A percentile compares a stretch with the other conserved stretches of the same genome.
Evolutionary conservation across 148 eudicot genomes (phyloP).

Genomic region (Chenopodium album): DNA sequence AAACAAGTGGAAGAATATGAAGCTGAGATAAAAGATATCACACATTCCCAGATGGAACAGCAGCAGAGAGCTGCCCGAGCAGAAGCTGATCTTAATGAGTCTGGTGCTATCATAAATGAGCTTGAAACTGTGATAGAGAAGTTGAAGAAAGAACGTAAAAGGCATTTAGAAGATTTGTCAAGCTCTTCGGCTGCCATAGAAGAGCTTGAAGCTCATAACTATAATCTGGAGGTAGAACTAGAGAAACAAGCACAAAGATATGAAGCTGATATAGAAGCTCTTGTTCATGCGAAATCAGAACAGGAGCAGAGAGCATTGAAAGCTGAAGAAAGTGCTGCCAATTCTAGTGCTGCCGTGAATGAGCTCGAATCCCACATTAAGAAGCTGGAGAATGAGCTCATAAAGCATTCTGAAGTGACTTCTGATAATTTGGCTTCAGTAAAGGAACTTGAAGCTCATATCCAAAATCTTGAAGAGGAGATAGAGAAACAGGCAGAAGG

Average conservation of each 20-base stretch:
- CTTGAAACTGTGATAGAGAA: slow-evolving; percentile 28
- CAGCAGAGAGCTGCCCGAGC: slow-evolving; percentile 33
- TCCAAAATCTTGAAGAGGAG: slow-evolving; percentile 61
- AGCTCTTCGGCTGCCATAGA: slow-evolving; percentile 25
- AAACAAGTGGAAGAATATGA: slow-evolving; percentile 28
- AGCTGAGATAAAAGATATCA: slow-evolving; percentile 22
- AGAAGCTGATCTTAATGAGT: slow-evolving; percentile 28
- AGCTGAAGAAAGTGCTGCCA: slow-evolving; percentile 29
- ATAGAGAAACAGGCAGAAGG: slow-evolving; percentile 59
- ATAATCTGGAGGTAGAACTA: slow-evolving; percentile 32
- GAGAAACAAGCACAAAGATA: slow-evolving; percentile 31
- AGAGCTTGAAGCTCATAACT: slow-evolving; percentile 34
- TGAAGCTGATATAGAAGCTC: slow-evolving; percentile 38
- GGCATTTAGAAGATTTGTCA: slow-evolving; percentile 28
- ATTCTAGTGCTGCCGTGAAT: slow-evolving; percentile 27
- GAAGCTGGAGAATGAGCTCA: slow-evolving; percentile 58
- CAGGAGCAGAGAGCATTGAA: slow-evolving; percentile 36
- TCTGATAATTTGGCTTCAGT: slow-evolving; percentile 43
- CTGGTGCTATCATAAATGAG: slow-evolving; percentile 29
- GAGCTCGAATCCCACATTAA: slow-evolving; percentile 59
- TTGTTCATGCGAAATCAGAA: slow-evolving; percentile 33
- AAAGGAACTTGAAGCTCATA: slow-evolving; percentile 60
- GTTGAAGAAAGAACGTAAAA: slow-evolving; percentile 33
- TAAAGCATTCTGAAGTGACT: slow-evolving; percentile 44
- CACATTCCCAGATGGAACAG: slow-evolving; percentile 24